Evolutionary conservation across 352 stramenopile species (phyloP), one percentile per base, ranked within the genome.

Genomic region (Phytopythium ostracodes): DNA sequence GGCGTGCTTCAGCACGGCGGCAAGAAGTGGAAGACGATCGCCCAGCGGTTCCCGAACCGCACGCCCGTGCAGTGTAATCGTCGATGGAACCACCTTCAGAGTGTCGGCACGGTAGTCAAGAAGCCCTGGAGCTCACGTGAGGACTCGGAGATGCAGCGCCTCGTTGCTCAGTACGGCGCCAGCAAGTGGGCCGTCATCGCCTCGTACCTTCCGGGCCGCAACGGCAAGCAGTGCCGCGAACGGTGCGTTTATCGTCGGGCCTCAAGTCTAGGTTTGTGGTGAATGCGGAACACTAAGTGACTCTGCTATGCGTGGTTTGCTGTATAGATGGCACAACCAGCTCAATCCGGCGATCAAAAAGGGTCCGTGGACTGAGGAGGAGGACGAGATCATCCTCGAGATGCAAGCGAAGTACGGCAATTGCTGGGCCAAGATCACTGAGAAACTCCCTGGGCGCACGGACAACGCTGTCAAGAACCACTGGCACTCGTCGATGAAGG

Each of bases 381-480:
- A 98, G 71, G 87, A 98, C 57, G 61, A 76, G 17, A 88, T 91
- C 38, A 88, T 98, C 47, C 44, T 94, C 55, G 60, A 77, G 17
- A 83, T 91, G 73, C 91, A 98, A 58, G 71, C 70, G 35, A 77
- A 85, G 60, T 84, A 89, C 42, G 98, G 98, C 18, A 99, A 99
- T 67, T 84, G 91, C 25, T 99, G 98, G 98, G 93, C 94, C 7
- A 96, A 98, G 73, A 99, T 99, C 70, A 96, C 96, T 0, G 94
- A 98, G 70, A 77, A 88, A 20, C 73, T 99, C n/a, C 94, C 94
- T 22, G 97, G 97, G 2, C 78, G 97, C 4, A 96, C 87, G 0
- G 96, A 99, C 66, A 99, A 99, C 53, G 90, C 91, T 4, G 96
- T 99, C 51, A 99, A 99, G 76, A 99, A 99, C 69, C 88, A 97